Evolutionary conservation across 78 protist genomes (phyloP).

Genomic region (Pigoraptor vietnamica): DNA sequence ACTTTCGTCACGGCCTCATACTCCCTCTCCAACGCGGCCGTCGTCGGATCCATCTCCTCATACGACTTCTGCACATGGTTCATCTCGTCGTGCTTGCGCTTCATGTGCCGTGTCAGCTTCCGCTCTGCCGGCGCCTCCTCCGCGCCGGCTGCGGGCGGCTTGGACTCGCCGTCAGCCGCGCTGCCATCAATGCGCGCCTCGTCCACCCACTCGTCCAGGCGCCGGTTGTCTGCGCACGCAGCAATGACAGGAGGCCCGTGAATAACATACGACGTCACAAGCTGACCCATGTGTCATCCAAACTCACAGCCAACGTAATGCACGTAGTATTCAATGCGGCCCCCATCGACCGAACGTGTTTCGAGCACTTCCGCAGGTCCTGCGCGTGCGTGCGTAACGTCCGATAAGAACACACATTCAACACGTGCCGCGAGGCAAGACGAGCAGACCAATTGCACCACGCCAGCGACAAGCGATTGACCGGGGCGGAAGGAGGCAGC

Average conservation of each 20-base stretch:
- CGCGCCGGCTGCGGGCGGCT: background rate
- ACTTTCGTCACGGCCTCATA: slow-evolving; percentile 48
- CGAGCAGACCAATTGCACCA: too few species aligned
- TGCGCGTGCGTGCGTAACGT: too few species aligned
- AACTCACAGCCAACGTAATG: slow-evolving; percentile 4
- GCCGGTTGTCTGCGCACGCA: slow-evolving; percentile 7
- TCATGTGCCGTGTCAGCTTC: slow-evolving; percentile 24
- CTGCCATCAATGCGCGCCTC: slow-evolving; percentile 12
- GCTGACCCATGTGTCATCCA: background rate
- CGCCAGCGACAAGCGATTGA: too few species aligned
- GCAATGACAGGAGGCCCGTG: background rate
- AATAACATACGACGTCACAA: background rate
- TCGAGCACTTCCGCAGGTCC: background rate
- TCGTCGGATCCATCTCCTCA: slow-evolving; percentile 35
- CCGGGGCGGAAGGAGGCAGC: too few species aligned
- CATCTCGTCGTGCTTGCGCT: slow-evolving; percentile 9
- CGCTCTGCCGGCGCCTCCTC: background rate
- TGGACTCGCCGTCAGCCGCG: background rate
- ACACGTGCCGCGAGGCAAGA: too few species aligned
- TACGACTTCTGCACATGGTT: background rate
- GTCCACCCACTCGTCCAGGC: slow-evolving; percentile 50
- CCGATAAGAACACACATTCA: too few species aligned
- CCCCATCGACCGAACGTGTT: background rate
- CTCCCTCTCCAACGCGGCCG: slow-evolving; percentile 33
- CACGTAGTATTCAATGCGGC: slow-evolving; percentile 20